phyloP scores from a whole-genome alignment of 2,329 filamentous ascomycete species.

The Lecanosticta acicola region DNA sequence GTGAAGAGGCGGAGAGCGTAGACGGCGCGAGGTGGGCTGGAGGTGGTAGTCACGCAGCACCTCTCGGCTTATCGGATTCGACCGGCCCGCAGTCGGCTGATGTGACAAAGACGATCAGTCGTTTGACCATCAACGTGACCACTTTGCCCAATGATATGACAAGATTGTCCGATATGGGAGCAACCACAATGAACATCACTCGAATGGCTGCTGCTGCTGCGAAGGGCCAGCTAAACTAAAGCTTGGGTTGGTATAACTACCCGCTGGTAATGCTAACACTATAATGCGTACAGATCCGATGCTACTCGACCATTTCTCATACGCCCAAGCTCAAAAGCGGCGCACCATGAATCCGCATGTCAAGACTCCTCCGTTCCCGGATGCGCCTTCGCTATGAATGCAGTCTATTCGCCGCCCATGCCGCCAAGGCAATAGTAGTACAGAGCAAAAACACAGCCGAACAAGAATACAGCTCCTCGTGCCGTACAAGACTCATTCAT shows the following conservation, averaged over 20 bases:
- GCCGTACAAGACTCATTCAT: constrained; percentile 1
- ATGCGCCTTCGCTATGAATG: constrained; percentile 9
- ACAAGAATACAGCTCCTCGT: constrained; percentile 4
- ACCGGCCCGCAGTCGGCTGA: neutral
- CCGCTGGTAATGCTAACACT: constrained; percentile 2
- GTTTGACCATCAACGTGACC: too few relatives aligned
- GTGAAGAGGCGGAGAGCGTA: neutral
- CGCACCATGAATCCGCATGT: neutral
- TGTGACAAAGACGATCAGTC: too few relatives aligned
- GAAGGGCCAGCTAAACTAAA: too few relatives aligned
- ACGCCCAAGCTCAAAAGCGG: neutral
- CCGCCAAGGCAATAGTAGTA: constrained; percentile 2
- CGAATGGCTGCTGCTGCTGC: too few relatives aligned
- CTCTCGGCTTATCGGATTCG: neutral
- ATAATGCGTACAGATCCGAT: constrained; percentile 4
- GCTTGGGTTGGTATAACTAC: neutral
- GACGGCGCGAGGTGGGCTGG: neutral
- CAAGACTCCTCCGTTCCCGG: neutral
- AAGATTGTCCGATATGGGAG: too few relatives aligned
- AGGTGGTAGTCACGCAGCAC: neutral
- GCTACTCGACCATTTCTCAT: neutral
- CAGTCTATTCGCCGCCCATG: neutral
- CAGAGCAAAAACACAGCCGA: constrained; percentile 1
- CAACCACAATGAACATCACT: too few relatives aligned
- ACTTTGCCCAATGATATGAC: too few relatives aligned